Conservation (phyloP, 2,329 filamentous ascomycete species). For the Hysterium pulicare region DNA sequence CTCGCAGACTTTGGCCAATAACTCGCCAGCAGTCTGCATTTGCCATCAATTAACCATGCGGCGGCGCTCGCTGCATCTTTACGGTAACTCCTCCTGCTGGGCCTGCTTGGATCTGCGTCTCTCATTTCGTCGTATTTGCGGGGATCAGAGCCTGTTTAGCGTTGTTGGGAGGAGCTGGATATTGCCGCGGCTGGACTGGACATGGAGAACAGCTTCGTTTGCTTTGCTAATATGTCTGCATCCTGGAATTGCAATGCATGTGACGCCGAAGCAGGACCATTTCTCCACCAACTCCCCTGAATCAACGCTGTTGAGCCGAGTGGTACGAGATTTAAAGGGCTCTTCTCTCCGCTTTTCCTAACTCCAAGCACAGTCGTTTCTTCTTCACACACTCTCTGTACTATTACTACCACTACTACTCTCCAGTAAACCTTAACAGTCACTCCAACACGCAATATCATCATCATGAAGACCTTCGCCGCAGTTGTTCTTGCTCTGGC, state of each 20-base stretch:
- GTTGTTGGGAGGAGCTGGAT: slow-evolving; percentile 7
- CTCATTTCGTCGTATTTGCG: slow-evolving; percentile 17
- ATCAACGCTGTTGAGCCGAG: neutral
- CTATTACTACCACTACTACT: slow-evolving; percentile 7
- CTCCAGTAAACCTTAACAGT: no score
- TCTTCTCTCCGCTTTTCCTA: slow-evolving; percentile 1
- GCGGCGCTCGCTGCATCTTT: neutral
- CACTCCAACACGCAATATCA: slow-evolving; percentile 8
- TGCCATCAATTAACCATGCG: neutral
- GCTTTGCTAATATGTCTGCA: no score
- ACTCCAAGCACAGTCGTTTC: slow-evolving; percentile 9
- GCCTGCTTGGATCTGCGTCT: slow-evolving; percentile 15
- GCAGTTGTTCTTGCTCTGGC: slow-evolving; percentile 42
- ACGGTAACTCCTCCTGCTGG: neutral
- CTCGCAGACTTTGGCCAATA: slow-evolving; percentile 1
- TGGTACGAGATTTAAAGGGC: slow-evolving; percentile 11
- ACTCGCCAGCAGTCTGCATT: neutral
- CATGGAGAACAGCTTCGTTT: slow-evolving; percentile 7
- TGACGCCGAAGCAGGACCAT: slow-evolving; percentile 15
- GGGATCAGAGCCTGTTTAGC: slow-evolving; percentile 9
- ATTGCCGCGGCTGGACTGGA: slow-evolving; percentile 15
- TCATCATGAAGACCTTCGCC: slow-evolving; percentile 34
- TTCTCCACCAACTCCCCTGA: slow-evolving; percentile 3
- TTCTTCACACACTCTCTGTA: slow-evolving; percentile 5
- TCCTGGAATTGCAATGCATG: slow-evolving; percentile 8